Base-by-base conservation (phyloP, 2,329 filamentous ascomycete genomes). In the Penicillium digitatum region DNA sequence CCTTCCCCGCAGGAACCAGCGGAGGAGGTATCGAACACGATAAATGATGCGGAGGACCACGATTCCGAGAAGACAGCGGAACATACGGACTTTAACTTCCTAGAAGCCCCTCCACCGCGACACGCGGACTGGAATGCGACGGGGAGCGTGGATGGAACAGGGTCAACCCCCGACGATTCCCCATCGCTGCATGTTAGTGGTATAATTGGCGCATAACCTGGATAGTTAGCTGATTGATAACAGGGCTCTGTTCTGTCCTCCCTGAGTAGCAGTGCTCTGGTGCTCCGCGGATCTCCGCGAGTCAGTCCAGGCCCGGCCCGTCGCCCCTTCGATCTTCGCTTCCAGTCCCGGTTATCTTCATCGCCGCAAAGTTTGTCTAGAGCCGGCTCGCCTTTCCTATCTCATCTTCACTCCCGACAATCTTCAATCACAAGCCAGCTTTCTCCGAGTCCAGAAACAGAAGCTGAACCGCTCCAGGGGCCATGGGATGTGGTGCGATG, bases 401-500 rank as follows among this genome's bases (percentile, higher is more conserved):
- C 91, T 12, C 81, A 81, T n/a, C 73, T 81, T 3, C 89, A 94
- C 68, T 95, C 90, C 51, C 86, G 92, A 52, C 88, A 90, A 64
- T 87, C 85, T 1, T 96, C 93, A 1, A 67, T 91, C 20, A 87
- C 82, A 42, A 95, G 89, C 64, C 85, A 89, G 62, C 73, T 89
- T 11, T 68, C 86, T 14, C 76, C 76, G 34, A 85, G 87, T 55
- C 73, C 82, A 40, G 78, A 85, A 53, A 77, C 80, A 48, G 88
- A 88, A 45, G 79, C 81, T 22, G 88, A 93, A 61, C 84, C 86
- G 1, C 81, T 85, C 3, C 86, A 90, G 52, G 85, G 89, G 5
- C 94, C 94, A 2, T 99, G 94, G 95, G 94, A 99, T 68, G 91
- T 97, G 51, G 88, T 99, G 56, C 83, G 92, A 68, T 99, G 95